phyloP scores from a whole-genome alignment of 2,329 filamentous ascomycete genomes.

The Diaporthe nobilis region DNA sequence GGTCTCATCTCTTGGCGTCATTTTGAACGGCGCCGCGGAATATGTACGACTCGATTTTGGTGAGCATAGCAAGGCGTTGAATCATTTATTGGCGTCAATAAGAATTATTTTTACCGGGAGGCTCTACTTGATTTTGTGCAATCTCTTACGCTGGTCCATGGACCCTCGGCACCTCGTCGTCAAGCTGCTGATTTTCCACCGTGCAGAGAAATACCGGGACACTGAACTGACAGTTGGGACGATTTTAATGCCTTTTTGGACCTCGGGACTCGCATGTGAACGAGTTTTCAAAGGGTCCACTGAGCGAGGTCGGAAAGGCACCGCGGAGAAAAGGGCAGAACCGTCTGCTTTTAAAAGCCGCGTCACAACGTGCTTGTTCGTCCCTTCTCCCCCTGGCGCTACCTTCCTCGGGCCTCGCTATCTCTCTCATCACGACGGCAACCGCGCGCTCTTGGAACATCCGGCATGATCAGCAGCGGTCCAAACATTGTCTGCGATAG shows the following conservation, averaged over 20 bases:
- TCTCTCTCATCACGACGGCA: neutral
- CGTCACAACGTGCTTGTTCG: neutral
- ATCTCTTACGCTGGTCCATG: neutral
- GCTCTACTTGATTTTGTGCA: neutral
- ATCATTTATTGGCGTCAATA: conserved; percentile 18
- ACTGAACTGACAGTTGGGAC: neutral
- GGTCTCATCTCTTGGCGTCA: neutral
- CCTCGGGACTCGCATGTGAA: conserved; percentile 15
- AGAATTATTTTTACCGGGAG: neutral
- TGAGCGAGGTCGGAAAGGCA: neutral
- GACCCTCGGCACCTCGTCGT: neutral
- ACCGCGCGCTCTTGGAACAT: neutral
- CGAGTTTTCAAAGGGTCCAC: neutral
- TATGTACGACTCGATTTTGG: neutral
- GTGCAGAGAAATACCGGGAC: neutral
- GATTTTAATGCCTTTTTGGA: neutral
- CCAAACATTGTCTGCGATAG: conserved; percentile 12
- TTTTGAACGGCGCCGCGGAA: neutral
- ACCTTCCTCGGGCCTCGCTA: conserved; percentile 3
- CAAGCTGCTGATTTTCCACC: neutral
- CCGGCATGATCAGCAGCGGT: conserved; percentile 28
- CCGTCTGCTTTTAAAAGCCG: conserved; percentile 3
- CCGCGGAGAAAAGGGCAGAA: neutral
- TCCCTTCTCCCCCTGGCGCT: conserved; percentile 1
- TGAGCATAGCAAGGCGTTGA: conserved; percentile 26